Evolutionary conservation across 1,284 basidiomycete genomes (phyloP).

Genomic region (Cutaneotrichosporon daszewskae): DNA sequence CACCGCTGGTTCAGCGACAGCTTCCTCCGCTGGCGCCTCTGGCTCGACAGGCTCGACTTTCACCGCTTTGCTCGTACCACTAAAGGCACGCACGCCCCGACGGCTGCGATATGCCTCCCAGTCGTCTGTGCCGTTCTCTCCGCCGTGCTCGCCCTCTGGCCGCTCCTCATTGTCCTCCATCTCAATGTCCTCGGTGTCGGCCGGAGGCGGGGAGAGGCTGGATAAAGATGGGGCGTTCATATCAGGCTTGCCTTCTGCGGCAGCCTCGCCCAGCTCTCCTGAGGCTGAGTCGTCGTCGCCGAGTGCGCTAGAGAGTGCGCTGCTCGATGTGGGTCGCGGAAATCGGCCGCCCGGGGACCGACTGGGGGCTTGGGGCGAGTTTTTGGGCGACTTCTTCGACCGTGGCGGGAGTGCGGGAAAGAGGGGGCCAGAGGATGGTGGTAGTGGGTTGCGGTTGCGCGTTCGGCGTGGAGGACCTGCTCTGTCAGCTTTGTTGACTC

Average conservation of each 20-base stretch:
- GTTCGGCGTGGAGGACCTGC: slow-evolving; percentile 32
- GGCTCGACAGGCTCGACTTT: slow-evolving; percentile 43
- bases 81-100: slow-evolving; percentile 26
- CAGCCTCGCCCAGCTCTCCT: slow-evolving; percentile 2
- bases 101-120: slow-evolving; percentile 31
- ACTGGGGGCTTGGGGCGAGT: slow-evolving; percentile 25
- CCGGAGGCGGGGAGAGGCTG: slow-evolving; percentile 35
- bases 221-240: slow-evolving; percentile 8
- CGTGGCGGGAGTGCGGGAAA: slow-evolving; percentile 46
- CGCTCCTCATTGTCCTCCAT: slow-evolving; percentile 2
- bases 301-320: slow-evolving; percentile 18
- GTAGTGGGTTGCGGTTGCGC: slow-evolving; percentile 38
- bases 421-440: slow-evolving; percentile 40
- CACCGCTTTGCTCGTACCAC: slow-evolving; percentile 11
- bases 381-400: slow-evolving; percentile 32
- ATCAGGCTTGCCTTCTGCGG: slow-evolving; percentile 1
- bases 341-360: slow-evolving; percentile 13
- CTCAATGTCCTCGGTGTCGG: slow-evolving; percentile 25
- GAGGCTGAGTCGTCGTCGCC: slow-evolving; percentile 16
- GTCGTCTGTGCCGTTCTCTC: slow-evolving; percentile 12
- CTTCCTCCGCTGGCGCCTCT: slow-evolving; percentile 7
- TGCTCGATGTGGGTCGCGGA: slow-evolving; percentile 11
- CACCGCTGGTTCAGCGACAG: slow-evolving; percentile 15
- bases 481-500: slow-evolving; percentile 5
- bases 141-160: neutral